These are phyloP conservation scores for Leucoagaricus sp. DNA, from an alignment of 1,284 basidiomycete species.

Conservation along the genomic window DNA sequence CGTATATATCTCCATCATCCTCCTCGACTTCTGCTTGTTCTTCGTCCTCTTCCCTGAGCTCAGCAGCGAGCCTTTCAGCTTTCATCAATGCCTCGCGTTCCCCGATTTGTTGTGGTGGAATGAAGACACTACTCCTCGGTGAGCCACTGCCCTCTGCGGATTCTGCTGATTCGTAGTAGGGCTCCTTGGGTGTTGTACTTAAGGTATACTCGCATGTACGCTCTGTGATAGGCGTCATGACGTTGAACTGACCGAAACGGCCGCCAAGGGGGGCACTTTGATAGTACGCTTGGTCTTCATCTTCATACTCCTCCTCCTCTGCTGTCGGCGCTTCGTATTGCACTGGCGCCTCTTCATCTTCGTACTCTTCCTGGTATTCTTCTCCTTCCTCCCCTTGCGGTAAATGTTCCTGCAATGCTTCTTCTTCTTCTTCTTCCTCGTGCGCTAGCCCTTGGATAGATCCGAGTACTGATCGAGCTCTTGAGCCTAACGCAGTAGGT, in stretches of 20 bases:
- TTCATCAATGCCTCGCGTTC: constrained; percentile 50
- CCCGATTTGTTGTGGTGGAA: constrained; percentile 28
- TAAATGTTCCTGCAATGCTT: constrained; percentile 18
- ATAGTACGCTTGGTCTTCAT: constrained; percentile 44
- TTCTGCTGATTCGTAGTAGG: constrained; percentile 28
- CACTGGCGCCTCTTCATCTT: constrained; percentile 31
- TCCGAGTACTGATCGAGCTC: background rate
- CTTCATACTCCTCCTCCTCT: constrained; percentile 29
- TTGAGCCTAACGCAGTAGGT: constrained; percentile 16
- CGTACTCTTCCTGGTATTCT: constrained; percentile 31
- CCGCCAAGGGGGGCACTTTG: constrained; percentile 61
- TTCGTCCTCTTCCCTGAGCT: constrained; percentile 41
- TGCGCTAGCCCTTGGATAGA: constrained; percentile 36
- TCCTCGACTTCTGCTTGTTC: constrained; percentile 28
- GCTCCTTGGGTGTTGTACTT: constrained; percentile 55
- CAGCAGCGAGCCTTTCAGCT: constrained; percentile 57
- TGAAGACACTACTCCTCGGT: constrained; percentile 24
- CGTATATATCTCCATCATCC: constrained; percentile 19
- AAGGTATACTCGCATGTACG: constrained; percentile 85
- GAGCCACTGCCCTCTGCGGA: constrained; percentile 22
- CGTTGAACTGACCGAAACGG: constrained; percentile 76
- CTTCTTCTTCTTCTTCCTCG: constrained; percentile 20
- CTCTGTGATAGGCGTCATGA: constrained; percentile 96
- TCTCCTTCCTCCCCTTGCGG: constrained; percentile 25
- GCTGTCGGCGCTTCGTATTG: constrained; percentile 33